These are phyloP conservation scores for Fagus crenata DNA, from an alignment of 306 rosid genomes.

Conservation along the genomic window DNA sequence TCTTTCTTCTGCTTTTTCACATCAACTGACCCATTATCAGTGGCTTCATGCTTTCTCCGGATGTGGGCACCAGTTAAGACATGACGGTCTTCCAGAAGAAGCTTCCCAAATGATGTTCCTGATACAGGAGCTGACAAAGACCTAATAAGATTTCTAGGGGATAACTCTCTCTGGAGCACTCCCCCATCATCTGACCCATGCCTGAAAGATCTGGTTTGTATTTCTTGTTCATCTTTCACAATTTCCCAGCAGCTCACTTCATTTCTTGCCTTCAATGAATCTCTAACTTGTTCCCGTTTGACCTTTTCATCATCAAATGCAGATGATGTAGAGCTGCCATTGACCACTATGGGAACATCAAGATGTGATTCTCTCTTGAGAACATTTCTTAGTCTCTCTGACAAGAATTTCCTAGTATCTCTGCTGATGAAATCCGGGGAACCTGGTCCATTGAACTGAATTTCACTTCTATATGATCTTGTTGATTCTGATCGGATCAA, in stretches of 20 bases:
- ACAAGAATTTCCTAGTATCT: slow-evolving; percentile 67
- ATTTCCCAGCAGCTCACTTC: slow-evolving; percentile 43
- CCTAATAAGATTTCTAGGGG: slow-evolving; percentile 85
- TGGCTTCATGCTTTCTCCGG: slow-evolving; percentile 86
- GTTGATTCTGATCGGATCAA: slow-evolving; percentile 68
- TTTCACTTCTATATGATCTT: slow-evolving; percentile 65
- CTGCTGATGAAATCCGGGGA: slow-evolving; percentile 64
- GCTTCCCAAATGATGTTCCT: slow-evolving; percentile 97
- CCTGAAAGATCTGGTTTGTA: slow-evolving; percentile 82
- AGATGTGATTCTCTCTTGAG: slow-evolving; percentile 46
- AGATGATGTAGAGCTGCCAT: slow-evolving; percentile 47
- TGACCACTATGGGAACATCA: slow-evolving; percentile 33
- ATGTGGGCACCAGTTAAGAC: slow-evolving; percentile 85
- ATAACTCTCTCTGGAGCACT: slow-evolving; percentile 53
- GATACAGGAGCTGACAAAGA: slow-evolving; percentile 96
- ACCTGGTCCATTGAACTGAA: slow-evolving; percentile 51
- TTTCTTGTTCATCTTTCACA: slow-evolving; percentile 48
- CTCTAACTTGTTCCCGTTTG: slow-evolving; percentile 37
- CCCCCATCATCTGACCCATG: slow-evolving; percentile 52
- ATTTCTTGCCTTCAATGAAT: slow-evolving; percentile 32
- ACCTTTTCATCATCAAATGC: slow-evolving; percentile 45
- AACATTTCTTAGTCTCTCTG: slow-evolving; percentile 65
- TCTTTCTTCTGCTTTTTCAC: slow-evolving; percentile 65
- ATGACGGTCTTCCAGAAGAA: slow-evolving; percentile 94
- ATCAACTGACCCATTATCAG: slow-evolving; percentile 46